Evolutionary conservation across 31 red algal genomes (phyloP).

Genomic region (Endocladia muricata): DNA sequence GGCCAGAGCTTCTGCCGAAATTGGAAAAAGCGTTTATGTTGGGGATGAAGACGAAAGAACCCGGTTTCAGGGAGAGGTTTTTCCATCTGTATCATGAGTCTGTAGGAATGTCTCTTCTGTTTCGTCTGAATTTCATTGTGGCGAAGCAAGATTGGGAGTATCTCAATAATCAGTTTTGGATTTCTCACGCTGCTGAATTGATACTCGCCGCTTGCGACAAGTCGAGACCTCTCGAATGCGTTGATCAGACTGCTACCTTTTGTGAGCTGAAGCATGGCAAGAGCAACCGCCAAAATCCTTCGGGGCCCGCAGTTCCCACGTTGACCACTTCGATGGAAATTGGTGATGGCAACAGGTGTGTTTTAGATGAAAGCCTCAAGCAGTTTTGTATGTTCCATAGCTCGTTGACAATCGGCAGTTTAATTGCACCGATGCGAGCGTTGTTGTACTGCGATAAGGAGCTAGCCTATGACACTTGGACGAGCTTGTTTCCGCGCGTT

Average conservation of each 20-base stretch:
- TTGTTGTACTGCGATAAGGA: slow-evolving; percentile 69
- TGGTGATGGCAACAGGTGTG: neutral
- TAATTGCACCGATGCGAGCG: slow-evolving; percentile 40
- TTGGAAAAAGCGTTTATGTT: slow-evolving; percentile 87
- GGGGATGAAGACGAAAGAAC: slow-evolving; percentile 55
- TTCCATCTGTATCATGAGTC: slow-evolving; percentile 68
- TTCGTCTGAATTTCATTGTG: slow-evolving; percentile 73
- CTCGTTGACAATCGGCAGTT: neutral
- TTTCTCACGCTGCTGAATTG: slow-evolving; percentile 82
- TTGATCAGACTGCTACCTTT: neutral
- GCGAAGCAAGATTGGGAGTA: slow-evolving; percentile 90
- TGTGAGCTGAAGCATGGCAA: neutral
- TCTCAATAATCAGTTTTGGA: slow-evolving; percentile 86
- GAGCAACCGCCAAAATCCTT: too few relatives aligned
- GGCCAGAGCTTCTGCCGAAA: slow-evolving; percentile 56
- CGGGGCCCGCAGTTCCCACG: neutral
- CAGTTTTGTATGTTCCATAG: slow-evolving; percentile 9
- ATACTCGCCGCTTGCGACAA: slow-evolving; percentile 54
- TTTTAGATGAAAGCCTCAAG: slow-evolving; percentile 7
- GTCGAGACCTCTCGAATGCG: neutral
- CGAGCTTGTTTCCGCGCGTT: slow-evolving; percentile 55
- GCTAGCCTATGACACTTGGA: slow-evolving; percentile 55
- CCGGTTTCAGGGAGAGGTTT: slow-evolving; percentile 51
- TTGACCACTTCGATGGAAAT: neutral
- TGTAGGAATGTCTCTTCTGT: slow-evolving; percentile 31